phyloP scores from a whole-genome alignment of 2,329 filamentous ascomycete genomes.

The Didymella sp. region DNA sequence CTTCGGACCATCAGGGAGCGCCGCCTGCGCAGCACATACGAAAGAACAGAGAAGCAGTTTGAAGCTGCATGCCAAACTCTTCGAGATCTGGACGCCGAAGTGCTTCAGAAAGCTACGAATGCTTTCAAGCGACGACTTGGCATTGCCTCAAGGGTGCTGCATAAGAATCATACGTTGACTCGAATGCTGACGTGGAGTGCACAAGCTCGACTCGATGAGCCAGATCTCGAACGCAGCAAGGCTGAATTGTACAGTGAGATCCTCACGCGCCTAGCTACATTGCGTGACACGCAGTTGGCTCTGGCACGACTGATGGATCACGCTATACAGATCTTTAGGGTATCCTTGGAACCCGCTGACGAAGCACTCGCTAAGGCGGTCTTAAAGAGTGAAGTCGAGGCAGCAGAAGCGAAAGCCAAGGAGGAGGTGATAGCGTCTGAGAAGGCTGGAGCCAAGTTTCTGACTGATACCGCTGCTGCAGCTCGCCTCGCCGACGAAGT shows the following conservation, averaged over 20 bases:
- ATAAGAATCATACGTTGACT: constrained; percentile 39
- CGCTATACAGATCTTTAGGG: constrained; percentile 31
- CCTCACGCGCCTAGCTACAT: constrained; percentile 33
- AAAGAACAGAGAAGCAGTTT: constrained; percentile 31
- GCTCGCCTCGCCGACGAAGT: constrained; percentile 38
- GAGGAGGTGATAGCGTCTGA: not conserved
- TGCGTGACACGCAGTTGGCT: constrained; percentile 43
- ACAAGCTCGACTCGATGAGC: constrained; percentile 38
- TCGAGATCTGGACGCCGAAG: constrained; percentile 17
- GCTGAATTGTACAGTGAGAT: constrained; percentile 31
- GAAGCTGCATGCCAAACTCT: constrained; percentile 25
- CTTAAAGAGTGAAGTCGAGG: not conserved
- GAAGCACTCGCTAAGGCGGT: constrained; percentile 6
- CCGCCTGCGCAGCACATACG: constrained; percentile 22
- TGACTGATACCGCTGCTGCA: constrained; percentile 22
- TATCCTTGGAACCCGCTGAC: constrained; percentile 23
- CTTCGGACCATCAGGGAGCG: constrained; percentile 11
- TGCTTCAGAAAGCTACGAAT: constrained; percentile 13
- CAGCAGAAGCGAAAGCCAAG: not conserved
- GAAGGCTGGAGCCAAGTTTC: not conserved
- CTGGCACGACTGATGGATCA: constrained; percentile 34
- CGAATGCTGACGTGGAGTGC: constrained; percentile 39
- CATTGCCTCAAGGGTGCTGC: constrained; percentile 31
- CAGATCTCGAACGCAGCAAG: constrained; percentile 18
- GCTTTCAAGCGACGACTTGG: constrained; percentile 33